Evolutionary conservation across 768 basidiomycete species (phyloP), one percentile per base, ranked within the genome.

Genomic region (Neoboletus subvelutipes): DNA sequence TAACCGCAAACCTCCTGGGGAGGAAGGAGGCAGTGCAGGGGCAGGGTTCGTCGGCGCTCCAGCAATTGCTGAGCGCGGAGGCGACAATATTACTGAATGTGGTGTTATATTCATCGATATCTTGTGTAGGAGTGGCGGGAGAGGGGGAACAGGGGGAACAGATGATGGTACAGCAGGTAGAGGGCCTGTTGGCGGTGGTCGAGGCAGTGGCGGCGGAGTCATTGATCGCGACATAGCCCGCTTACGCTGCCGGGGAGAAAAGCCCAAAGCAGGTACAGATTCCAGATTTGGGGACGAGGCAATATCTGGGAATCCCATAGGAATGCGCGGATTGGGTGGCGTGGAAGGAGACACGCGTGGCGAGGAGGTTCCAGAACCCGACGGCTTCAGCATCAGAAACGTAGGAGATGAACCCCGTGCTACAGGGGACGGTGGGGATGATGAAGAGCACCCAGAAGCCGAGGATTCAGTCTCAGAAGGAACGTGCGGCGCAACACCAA

Each of bases 1-100:
- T 41, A 71, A 52, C 33, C 70, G 68, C n/a, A 71, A 50, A n/a
- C 61, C 67, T 18, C 70, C 70, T 18, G 71, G 67, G 1, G 70
- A 54, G 0, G 70, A 62, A 24, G 70, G 67, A 24, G 69, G 65
- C 36, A 61, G 36, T 54, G 59, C 63, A n/a, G 59, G 34, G 15
- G 60, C 46, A 26, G 56, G 50, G 13, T 54, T 60, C 29, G 37
- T 11, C 1, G 50, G 36, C 7, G 52, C 33, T 39, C 59, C 59
- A 18, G 48, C 3, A 2, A 55, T n/a, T n/a, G 53, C 43, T 18
- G 61, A n/a, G 13, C 55, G 60, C 0, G 67, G 56, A 5, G 56
- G 50, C 7, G 59, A 62, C 12, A 51, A 46, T 17, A 40, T 20
- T 6, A 47, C 45, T 13, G 59, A 11, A 42, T 57, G 54, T 10